phyloP scores from a whole-genome alignment of 345 rosid species.

The Limnanthes douglasii region DNA sequence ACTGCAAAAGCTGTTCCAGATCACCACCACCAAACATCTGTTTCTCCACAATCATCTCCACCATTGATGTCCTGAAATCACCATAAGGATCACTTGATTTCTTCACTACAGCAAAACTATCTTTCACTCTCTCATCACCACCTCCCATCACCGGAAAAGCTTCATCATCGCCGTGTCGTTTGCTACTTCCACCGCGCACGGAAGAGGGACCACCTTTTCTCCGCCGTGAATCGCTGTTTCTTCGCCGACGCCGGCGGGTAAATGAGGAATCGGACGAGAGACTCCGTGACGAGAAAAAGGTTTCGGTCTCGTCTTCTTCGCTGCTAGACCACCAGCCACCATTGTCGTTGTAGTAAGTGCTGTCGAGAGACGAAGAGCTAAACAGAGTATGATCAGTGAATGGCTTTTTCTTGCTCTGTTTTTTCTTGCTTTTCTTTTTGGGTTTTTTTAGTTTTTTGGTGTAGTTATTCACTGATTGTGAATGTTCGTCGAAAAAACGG shows the following conservation, averaged over 20 bases:
- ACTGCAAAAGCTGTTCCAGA: slow-evolving; percentile 51
- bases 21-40: slow-evolving; percentile 44
- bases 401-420: slow-evolving; percentile 7
- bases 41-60: slow-evolving; percentile 77
- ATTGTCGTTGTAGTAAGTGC: slow-evolving; percentile 10
- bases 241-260: slow-evolving; percentile 7
- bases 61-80: slow-evolving; percentile 66
- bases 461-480: slow-evolving; percentile 21
- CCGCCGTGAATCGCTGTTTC: slow-evolving; percentile 7
- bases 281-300: slow-evolving; percentile 57
- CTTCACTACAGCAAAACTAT: slow-evolving; percentile 81
- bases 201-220: slow-evolving; percentile 1
- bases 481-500: slow-evolving; percentile 21
- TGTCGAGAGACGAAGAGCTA: slow-evolving; percentile 40
- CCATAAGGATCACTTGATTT: slow-evolving; percentile 50
- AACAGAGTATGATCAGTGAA: slow-evolving; percentile 11
- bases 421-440: slow-evolving; percentile 17
- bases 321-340: slow-evolving; percentile 50
- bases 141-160: slow-evolving; percentile 8
- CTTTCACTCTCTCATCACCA: slow-evolving; percentile 33
- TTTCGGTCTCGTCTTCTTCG: slow-evolving; percentile 44
- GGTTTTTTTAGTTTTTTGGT: slow-evolving; percentile 5
- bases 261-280: slow-evolving; percentile 57
- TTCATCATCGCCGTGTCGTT: not conserved
- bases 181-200: not conserved